Base-by-base conservation (phyloP, 192 early-diverging fungal species). In the Rhizophlyctis rosea region DNA sequence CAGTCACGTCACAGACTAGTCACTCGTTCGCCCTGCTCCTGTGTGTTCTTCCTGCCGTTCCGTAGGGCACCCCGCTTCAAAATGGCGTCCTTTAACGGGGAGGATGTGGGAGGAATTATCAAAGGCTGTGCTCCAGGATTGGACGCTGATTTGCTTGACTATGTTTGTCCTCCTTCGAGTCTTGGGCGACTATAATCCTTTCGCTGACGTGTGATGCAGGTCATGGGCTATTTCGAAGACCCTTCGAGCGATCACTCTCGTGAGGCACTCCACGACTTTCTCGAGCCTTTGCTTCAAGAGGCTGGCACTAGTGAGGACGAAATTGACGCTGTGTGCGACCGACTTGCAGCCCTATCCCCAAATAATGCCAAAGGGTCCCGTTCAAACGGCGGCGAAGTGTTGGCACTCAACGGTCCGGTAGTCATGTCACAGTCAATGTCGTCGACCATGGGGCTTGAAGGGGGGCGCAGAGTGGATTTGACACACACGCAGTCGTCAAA, bases 341-440 rank as follows among this genome's bases (percentile, higher is more conserved):
- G 80, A 49, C 76, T 95, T 24, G 77, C 86, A n/a, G 70, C 73
- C 33, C 67, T 89, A 50, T 89, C 31, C 55, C 65, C 30, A 27
- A 57, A 23, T 60, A 75, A 16, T 70, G 50, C 59, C 53, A 73
- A 73, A 80, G 57, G 33, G 69, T 11, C 63, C 35, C 18, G 31
- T 25, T 50, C 52, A 23, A 50, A 53, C 57, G 81, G 75, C 35
- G 81, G 68, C 47, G 39, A 44, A 44, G 65, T 89, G 51, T 58
- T 79, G 55, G 74, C 85, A 68, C 65, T 91, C 49, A 80, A 86
- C 47, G 74, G 87, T 64, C 74, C 83, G 47, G 77, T 91, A 14
- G 81, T 83, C 23, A 93, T 92, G 87, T 75, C 76, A 57, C 73
- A 81, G 27, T 86, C 87, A 71, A 80, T 82, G 47, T 69, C 68